Evolutionary conservation across 2,329 filamentous ascomycete species (phyloP), one percentile per base, ranked within the genome.

Genomic region (Pestalotiopsis sp.): DNA sequence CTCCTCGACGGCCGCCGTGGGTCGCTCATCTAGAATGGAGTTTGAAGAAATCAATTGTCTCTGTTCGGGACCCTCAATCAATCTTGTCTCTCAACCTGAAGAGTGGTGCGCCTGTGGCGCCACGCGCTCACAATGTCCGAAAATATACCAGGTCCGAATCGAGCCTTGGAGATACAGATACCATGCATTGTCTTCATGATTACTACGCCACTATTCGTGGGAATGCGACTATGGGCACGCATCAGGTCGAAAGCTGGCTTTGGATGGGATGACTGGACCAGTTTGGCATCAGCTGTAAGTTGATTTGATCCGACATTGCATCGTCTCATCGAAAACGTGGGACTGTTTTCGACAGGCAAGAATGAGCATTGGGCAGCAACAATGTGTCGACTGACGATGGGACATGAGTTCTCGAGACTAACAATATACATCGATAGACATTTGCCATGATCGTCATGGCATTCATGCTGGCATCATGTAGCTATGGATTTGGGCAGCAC

Each of bases 181-280:
- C 81, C 82, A 20, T 81, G 80, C 41, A 80, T 82, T 36, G 71
- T 83, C 56, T 85, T 85, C 75, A 82, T 84, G 65, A 72, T 78
- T 63, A 20, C 83, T 1, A 82, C 82, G 5, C 82, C 82, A 14
- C 70, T 82, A 1, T 82, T 84, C 63, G 72, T 84, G 2, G 70
- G 68, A 5, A 76, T 83, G 38, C 76, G 83, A 14, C 68, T 85
- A 45, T 83, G 79, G 77, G 80, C 80, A 64, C 78, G 82, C 17
- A 69, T 82, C 31, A 78, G 78, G 68, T 76, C 76, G 41, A 76
- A 77, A 17, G 78, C 77, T 3, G 78, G 79, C 1, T 41, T 83
- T 49, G 79, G 82, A 23, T 74, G 72, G 78, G 83, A 85, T 73
- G 83, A 85, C 71, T 81, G 76, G 72, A 82, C 79, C 0, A 82